These are phyloP conservation scores for Xylaria sp. DNA, from an alignment of 495 filamentous ascomycete species.

Conservation along the genomic window DNA sequence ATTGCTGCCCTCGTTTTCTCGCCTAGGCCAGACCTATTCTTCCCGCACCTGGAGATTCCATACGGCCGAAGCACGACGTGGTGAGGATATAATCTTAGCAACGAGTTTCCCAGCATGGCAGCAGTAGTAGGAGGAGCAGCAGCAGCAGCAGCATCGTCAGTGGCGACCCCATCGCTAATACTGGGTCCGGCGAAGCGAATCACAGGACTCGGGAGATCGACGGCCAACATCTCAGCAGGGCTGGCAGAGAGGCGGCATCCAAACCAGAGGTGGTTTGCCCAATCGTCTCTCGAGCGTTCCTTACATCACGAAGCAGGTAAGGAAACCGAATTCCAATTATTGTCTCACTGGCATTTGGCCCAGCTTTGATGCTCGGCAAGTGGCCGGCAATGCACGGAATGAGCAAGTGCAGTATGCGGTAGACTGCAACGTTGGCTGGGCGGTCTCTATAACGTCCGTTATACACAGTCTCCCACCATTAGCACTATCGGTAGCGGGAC, in stretches of 20 bases:
- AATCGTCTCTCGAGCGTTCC: neutral
- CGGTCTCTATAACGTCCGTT: neutral
- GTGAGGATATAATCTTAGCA: neutral
- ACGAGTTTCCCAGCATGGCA: slow-evolving; percentile 15
- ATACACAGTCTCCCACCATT: neutral
- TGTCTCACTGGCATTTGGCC: neutral
- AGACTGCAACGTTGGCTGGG: neutral
- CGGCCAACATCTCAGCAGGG: neutral
- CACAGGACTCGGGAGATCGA: slow-evolving; percentile 10
- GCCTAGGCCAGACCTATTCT: neutral
- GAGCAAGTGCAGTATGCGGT: neutral
- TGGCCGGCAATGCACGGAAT: neutral
- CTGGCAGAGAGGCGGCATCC: neutral
- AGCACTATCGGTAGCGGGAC: neutral
- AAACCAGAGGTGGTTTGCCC: slow-evolving; percentile 4
- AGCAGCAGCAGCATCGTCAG: slow-evolving; percentile 19
- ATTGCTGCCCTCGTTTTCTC: neutral
- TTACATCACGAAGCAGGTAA: slow-evolving; percentile 18
- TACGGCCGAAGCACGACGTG: slow-evolving; percentile 9
- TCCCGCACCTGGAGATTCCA: neutral
- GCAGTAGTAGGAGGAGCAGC: too few relatives aligned
- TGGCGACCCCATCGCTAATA: slow-evolving; percentile 11
- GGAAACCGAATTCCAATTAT: neutral
- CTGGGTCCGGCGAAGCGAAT: slow-evolving; percentile 22
- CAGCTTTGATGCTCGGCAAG: neutral